phyloP scores from a whole-genome alignment of 345 rosid genomes.

The Toxicodendron radicans region DNA sequence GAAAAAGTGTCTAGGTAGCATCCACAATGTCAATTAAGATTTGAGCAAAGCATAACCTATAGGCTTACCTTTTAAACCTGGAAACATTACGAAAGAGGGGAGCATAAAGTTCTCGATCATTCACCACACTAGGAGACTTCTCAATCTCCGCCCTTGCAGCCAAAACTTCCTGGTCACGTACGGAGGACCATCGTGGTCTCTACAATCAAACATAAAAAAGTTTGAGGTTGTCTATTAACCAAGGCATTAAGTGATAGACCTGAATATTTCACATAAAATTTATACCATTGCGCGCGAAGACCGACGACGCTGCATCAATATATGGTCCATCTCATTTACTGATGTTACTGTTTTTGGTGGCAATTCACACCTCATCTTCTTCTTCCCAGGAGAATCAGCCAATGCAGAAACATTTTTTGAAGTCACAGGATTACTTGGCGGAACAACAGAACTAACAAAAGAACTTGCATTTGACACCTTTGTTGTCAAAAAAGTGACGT shows the following conservation, averaged over 20 bases:
- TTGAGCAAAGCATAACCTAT: slow-evolving; percentile 11
- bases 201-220: slow-evolving; percentile 30
- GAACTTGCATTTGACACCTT: slow-evolving; percentile 31
- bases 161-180: slow-evolving; percentile 66
- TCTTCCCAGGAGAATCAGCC: slow-evolving; percentile 35
- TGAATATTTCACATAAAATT: background rate
- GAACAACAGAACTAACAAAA: slow-evolving; percentile 19
- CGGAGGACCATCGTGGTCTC: slow-evolving; percentile 84
- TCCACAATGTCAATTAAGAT: background rate
- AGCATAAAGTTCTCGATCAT: slow-evolving; percentile 68
- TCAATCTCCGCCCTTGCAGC: slow-evolving; percentile 65
- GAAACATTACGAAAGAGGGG: slow-evolving; percentile 83
- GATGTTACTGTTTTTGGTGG: slow-evolving; percentile 78
- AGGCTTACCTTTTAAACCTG: slow-evolving; percentile 68
- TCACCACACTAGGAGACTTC: slow-evolving; percentile 43
- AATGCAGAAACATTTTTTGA: slow-evolving; percentile 29
- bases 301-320: slow-evolving; percentile 47
- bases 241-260: slow-evolving; percentile 9
- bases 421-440: slow-evolving; percentile 14
- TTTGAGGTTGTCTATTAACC: slow-evolving; percentile 11
- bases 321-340: slow-evolving; percentile 62
- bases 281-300: slow-evolving; percentile 78
- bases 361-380: slow-evolving; percentile 58
- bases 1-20: background rate
- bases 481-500: slow-evolving; percentile 16